These are phyloP conservation scores for Epichloe sp. DNA, from an alignment of 2,329 filamentous ascomycete species.

Conservation along the genomic window DNA sequence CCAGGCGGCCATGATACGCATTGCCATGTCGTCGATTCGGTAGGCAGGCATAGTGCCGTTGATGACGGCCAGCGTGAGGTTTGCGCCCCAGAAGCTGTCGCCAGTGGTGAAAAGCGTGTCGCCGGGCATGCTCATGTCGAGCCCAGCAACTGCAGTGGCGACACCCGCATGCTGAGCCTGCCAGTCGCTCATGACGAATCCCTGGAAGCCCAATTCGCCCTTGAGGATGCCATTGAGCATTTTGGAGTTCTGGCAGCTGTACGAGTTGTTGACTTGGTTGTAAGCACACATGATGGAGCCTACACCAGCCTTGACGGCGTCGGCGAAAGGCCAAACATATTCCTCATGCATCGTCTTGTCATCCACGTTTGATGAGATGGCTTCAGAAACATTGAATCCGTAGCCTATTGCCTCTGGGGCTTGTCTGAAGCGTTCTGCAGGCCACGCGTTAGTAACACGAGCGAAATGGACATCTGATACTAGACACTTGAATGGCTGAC, in stretches of 20 bases:
- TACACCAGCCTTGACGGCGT: slow-evolving; percentile 56
- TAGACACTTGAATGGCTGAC: neutral
- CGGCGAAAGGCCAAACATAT: slow-evolving; percentile 67
- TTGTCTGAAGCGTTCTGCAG: slow-evolving; percentile 56
- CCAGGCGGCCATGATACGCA: slow-evolving; percentile 62
- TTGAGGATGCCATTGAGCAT: slow-evolving; percentile 65
- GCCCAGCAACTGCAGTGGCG: slow-evolving; percentile 52
- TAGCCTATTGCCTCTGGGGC: slow-evolving; percentile 35
- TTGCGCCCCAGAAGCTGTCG: slow-evolving; percentile 67
- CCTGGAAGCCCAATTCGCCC: slow-evolving; percentile 68
- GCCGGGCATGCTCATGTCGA: slow-evolving; percentile 84
- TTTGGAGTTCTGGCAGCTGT: slow-evolving; percentile 67
- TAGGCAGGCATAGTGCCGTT: slow-evolving; percentile 84
- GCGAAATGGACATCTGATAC: neutral
- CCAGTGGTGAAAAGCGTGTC: slow-evolving; percentile 68
- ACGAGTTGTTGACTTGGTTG: slow-evolving; percentile 70
- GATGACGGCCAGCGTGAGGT: slow-evolving; percentile 74
- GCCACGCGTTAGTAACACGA: neutral
- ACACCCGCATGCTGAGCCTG: slow-evolving; percentile 59
- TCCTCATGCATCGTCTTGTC: slow-evolving; percentile 65
- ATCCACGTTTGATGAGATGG: slow-evolving; percentile 48
- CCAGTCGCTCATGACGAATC: slow-evolving; percentile 75
- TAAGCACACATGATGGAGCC: slow-evolving; percentile 55
- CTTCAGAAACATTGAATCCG: slow-evolving; percentile 50
- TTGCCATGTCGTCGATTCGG: slow-evolving; percentile 83